These are phyloP conservation scores for Paraglomus occultum DNA, from an alignment of 192 early-diverging fungal species.

Conservation along the genomic window DNA sequence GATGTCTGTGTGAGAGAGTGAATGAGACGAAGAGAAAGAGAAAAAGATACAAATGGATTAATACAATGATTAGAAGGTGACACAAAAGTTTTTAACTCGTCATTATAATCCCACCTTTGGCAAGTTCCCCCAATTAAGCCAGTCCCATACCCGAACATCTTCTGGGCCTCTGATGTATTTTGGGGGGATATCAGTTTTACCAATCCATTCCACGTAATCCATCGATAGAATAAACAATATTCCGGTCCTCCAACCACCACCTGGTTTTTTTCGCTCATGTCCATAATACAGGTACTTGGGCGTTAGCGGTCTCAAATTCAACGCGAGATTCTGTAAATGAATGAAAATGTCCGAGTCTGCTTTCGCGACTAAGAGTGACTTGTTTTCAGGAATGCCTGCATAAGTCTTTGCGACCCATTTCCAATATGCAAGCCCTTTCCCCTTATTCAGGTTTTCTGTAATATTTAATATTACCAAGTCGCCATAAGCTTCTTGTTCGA, in stretches of 20 bases:
- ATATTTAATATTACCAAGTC: conserved; percentile 38
- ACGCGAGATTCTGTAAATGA: conserved; percentile 33
- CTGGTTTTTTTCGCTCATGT: neutral
- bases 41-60: too few species aligned
- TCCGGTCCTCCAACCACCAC: conserved; percentile 36
- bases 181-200: conserved; percentile 19
- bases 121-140: conserved; percentile 31
- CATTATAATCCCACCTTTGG: neutral
- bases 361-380: conserved; percentile 20
- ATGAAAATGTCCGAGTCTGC: conserved; percentile 40
- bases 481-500: conserved; percentile 32
- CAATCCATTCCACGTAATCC: conserved; percentile 33
- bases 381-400: conserved; percentile 1
- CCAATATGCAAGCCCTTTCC: conserved; percentile 39
- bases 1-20: too few species aligned
- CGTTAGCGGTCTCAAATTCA: conserved; percentile 29
- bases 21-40: too few species aligned
- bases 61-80: too few species aligned
- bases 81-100: too few species aligned
- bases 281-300: conserved; percentile 39
- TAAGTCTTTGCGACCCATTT: conserved; percentile 28
- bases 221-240: conserved; percentile 35
- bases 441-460: conserved; percentile 40
- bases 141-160: conserved; percentile 37
- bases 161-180: conserved; percentile 33